Percentiles rank a stretch among this genome's conserved stretches.
These are phyloP conservation scores for Pisolithus thermaeus DNA, from an alignment of 1,284 basidiomycete species.

Conservation along the genomic window DNA sequence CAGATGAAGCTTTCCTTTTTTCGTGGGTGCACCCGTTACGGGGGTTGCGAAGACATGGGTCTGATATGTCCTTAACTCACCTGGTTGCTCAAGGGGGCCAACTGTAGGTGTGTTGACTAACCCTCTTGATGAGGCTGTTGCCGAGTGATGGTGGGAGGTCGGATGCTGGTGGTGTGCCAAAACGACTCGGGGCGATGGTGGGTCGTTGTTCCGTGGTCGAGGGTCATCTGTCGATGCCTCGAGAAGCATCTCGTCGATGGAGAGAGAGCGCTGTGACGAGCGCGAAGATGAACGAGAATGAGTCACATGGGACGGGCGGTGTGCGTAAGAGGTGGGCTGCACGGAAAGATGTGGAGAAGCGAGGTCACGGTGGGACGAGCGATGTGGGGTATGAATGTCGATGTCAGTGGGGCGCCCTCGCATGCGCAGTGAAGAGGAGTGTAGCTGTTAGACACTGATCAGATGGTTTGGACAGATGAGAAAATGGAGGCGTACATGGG, in stretches of 20 bases:
- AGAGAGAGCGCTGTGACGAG: constrained; percentile 32
- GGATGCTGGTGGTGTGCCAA: constrained; percentile 29
- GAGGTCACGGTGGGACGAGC: too few relatives aligned
- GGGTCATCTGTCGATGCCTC: constrained; percentile 41
- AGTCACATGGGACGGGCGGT: constrained; percentile 9
- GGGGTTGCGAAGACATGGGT: constrained; percentile 66
- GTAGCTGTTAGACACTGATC: constrained; percentile 5
- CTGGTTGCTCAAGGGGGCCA: constrained; percentile 32
- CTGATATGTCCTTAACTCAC: constrained; percentile 45
- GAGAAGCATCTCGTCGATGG: constrained; percentile 59
- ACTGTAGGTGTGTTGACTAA: constrained; percentile 12
- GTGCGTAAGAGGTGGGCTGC: constrained; percentile 14
- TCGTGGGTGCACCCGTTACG: constrained; percentile 61
- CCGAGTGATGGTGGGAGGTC: constrained; percentile 7
- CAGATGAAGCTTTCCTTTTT: constrained; percentile 46
- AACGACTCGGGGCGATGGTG: constrained; percentile 28
- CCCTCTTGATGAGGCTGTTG: not conserved
- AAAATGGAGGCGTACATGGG: not conserved
- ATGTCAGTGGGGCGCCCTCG: constrained; percentile 18
- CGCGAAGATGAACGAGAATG: constrained; percentile 28
- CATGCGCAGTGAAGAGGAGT: constrained; percentile 8
- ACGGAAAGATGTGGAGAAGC: not conserved
- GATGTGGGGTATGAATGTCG: too few relatives aligned
- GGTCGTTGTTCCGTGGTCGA: constrained; percentile 21
- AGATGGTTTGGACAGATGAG: not conserved